These are phyloP conservation scores for Ichthyophonus hoferi DNA, from an alignment of 208 protist species.

Conservation along the genomic window DNA sequence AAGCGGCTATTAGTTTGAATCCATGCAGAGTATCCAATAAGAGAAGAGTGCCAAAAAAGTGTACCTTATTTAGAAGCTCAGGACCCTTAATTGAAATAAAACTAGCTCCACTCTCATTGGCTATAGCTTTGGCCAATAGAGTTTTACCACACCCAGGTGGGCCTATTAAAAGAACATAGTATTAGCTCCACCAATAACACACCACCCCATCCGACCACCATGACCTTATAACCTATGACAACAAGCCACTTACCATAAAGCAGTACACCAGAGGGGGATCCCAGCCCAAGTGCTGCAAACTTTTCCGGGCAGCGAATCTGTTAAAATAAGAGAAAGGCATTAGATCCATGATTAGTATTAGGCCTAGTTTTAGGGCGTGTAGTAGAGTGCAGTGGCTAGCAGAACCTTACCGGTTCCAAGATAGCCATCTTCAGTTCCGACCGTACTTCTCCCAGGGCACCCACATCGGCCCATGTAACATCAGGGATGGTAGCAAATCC, in stretches of 20 bases:
- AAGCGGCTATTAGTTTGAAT: too few relatives aligned
- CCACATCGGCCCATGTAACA: conserved; percentile 91
- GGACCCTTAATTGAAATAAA: conserved; percentile 98
- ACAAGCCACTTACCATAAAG: conserved; percentile 81
- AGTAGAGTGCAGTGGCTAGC: conserved; percentile 72
- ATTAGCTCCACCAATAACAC: too few relatives aligned
- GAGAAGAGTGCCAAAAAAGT: too few relatives aligned
- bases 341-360: too few relatives aligned
- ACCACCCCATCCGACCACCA: too few relatives aligned
- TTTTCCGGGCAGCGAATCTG: conserved; percentile 76
- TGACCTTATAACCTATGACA: too few relatives aligned
- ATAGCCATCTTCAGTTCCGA: conserved; percentile 82
- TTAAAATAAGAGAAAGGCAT: too few relatives aligned
- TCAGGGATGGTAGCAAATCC: conserved; percentile 83
- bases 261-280: conserved; percentile 84
- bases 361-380: too few relatives aligned
- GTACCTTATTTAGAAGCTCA: conserved; percentile 85
- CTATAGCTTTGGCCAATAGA: conserved; percentile 70
- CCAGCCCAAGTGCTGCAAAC: conserved; percentile 72
- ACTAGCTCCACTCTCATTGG: conserved; percentile 65
- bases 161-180: too few relatives aligned
- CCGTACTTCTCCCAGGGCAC: conserved; percentile 84
- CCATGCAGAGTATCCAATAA: too few relatives aligned
- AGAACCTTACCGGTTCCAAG: conserved; percentile 77
- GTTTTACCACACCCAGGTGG: conserved; percentile 95